Evolutionary conservation across 805 yeast genomes (phyloP), one percentile per base, ranked within the genome.

Genomic region (Priceomyces fermenticarens): DNA sequence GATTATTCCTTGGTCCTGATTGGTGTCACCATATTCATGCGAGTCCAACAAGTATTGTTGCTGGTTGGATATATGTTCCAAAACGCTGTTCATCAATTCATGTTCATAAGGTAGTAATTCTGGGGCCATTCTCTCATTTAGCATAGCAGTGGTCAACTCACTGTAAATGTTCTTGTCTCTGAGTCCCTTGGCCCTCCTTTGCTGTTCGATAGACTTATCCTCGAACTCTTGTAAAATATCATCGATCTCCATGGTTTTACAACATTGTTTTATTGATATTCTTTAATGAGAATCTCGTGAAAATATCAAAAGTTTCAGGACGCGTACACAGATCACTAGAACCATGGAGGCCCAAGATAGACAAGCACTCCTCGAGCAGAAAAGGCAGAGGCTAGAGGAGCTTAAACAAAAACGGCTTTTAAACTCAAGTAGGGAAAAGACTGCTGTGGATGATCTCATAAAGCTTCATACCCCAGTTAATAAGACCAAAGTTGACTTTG

Each of bases 91-190:
- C 52, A 93, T 60, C 29, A 89, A 65, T 3, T 63, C 70, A 11
- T 72, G 73, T 44, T 88, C 81, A 56, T 85, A 91, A 1, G 83
- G 86, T 34, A 91, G 65, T n/a, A 93, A 63, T 43, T 88, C 96
- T 0, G 97, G 98, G 1, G 93, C 71, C 73, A 80, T 80, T 40
- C 96, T 73, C 58, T 93, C 99, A 39, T 84, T 77, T 25, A 85
- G 65, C 97, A 96, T 91, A 2, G 81, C 79, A 23, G 70, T 73
- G 15, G 77, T 70, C 33, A 90, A 65, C 26, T 60, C 60, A 28
- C 62, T 54, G 23, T 73, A 56, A 40, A 81, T 76, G 12, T 60
- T 55, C 13, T 32, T 33, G 8, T 30, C 35, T 52, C 48, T 31
- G 53, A 27, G 35, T 52, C 60, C 23, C 34, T 11, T 4, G 13